Base-by-base conservation (phyloP, 2,329 filamentous ascomycete species). In the Alternaria longipes region DNA sequence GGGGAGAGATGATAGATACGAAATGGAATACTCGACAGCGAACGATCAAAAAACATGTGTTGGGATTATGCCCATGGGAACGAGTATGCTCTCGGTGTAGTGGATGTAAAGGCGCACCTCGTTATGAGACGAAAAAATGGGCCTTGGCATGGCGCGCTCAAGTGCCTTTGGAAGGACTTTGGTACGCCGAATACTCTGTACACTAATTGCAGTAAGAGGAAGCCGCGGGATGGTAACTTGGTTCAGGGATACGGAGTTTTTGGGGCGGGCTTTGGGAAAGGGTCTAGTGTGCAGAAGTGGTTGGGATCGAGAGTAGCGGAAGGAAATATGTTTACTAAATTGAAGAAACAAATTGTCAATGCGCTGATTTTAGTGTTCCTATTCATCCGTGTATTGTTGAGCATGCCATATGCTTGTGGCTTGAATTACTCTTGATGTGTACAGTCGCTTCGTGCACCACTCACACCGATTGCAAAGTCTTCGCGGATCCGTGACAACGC, bases 381-480 rank as follows among this genome's bases (percentile, higher is more conserved):
- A 26, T 20, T 22, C 32, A n/a, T 50, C 6, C 14, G 34, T 26
- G 20, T 22, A 26, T 22, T 41, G 18, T 20, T 41, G 38, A 41
- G 38, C 16, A 18, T 16, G 4, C 8, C 20, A 16, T 20, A 14
- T 20, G 20, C 22, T 18, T 9, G 14, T 5, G 14, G 8, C 32
- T 20, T 11, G 6, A 24, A 50, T 18, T 50, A 24, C 52, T 55
- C 42, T 20, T 45, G 20, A 47, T 41, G 54, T 28, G 41, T 36
- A 20, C 41, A 14, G 40, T 60, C 58, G 4, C 52, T 56, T n/a
- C 47, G 16, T 14, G 58, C 58, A 14, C 49, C 59, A 22, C 54
- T 62, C 34, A 68, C 62, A 0, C 64, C 66, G 8, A 65, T 16
- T 1, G 32, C 56, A 42, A 68, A 59, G 55, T 67, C 66, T 54